These are phyloP conservation scores for Urochloa ruziziensis DNA, from an alignment of 176 grass and related monocot species.

Conservation along the genomic window DNA sequence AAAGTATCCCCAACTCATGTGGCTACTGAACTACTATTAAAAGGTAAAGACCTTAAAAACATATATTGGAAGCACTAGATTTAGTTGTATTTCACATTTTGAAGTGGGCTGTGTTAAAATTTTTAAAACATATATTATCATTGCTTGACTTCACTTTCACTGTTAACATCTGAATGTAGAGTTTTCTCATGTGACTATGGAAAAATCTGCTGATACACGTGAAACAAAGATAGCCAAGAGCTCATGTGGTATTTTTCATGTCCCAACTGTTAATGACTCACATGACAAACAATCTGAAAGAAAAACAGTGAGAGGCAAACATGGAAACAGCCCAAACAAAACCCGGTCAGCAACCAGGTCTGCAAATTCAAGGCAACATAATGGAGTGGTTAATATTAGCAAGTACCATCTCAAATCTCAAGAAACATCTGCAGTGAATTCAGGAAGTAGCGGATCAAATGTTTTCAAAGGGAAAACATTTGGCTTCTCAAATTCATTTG, in stretches of 20 bases:
- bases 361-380: constrained; percentile 49
- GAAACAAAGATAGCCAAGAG: constrained; percentile 48
- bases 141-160: background rate
- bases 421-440: constrained; percentile 34
- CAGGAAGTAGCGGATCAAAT: constrained; percentile 53
- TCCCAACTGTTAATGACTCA: constrained; percentile 41
- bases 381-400: constrained; percentile 24
- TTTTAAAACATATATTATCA: background rate
- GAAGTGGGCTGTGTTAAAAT: background rate
- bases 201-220: constrained; percentile 44
- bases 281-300: constrained; percentile 58
- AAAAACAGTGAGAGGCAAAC: constrained; percentile 49
- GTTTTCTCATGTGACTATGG: constrained; percentile 40
- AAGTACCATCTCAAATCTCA: constrained; percentile 16
- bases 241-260: constrained; percentile 33
- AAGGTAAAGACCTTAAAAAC: too few species aligned
- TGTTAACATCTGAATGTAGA: constrained; percentile 40
- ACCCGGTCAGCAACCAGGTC: too few species aligned
- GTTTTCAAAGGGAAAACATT: constrained; percentile 78
- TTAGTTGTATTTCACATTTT: constrained; percentile 31
- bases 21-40: constrained; percentile 69
- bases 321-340: constrained; percentile 26
- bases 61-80: too few species aligned
- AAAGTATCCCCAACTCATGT: constrained; percentile 54
- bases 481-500: constrained; percentile 85